phyloP scores from a whole-genome alignment of 345 rosid species.

The Streptanthus diversifolius region DNA sequence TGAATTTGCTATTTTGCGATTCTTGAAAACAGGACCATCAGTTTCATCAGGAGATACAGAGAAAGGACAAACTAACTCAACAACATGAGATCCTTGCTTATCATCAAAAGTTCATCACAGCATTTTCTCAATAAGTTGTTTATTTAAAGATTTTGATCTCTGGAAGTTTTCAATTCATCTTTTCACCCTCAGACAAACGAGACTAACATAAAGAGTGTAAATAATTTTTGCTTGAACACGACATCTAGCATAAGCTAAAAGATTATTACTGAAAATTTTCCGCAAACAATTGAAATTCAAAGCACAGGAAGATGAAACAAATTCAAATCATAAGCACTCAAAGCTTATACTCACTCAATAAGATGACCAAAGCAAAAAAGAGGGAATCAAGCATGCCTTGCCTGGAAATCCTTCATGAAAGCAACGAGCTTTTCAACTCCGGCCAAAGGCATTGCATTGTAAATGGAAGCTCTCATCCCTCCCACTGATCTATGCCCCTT shows the following conservation, averaged over 20 bases:
- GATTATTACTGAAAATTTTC: background rate
- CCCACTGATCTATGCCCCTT: conserved; percentile 97
- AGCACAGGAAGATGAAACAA: background rate
- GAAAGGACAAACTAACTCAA: conserved; percentile 22
- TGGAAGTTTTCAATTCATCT: conserved; percentile 2
- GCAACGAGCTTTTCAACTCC: conserved; percentile 82
- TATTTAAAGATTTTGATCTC: background rate
- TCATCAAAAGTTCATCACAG: conserved; percentile 23
- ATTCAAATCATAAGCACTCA: conserved; percentile 7
- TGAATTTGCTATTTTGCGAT: background rate
- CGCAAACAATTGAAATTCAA: background rate
- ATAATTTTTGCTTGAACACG: background rate
- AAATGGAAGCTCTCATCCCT: conserved; percentile 93
- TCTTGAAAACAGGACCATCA: conserved; percentile 8
- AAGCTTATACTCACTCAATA: background rate
- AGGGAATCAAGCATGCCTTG: conserved; percentile 60
- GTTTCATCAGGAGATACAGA: conserved; percentile 17
- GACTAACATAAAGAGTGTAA: background rate
- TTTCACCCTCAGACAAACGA: background rate
- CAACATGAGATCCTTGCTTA: conserved; percentile 16
- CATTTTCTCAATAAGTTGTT: conserved; percentile 31
- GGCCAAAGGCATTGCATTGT: conserved; percentile 92
- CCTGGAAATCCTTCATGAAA: conserved; percentile 94
- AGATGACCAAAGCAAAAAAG: background rate
- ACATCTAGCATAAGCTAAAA: conserved; percentile 2